These are phyloP conservation scores for Lepidium africanum DNA, from an alignment of 345 rosid genomes.

Conservation along the genomic window DNA sequence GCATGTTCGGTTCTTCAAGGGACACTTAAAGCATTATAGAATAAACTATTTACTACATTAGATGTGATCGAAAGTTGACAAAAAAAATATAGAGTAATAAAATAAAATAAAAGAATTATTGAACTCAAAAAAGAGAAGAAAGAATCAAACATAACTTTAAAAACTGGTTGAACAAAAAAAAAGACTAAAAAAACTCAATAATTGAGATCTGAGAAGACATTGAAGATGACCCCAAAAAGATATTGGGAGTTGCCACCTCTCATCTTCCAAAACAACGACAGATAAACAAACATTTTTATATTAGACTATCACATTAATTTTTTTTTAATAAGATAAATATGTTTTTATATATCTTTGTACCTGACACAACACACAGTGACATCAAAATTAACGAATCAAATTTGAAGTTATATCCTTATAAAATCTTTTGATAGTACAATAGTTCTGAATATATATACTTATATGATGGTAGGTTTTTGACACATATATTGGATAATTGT, in stretches of 20 bases:
- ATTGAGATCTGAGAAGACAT: constrained; percentile 27
- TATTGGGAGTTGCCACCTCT: constrained; percentile 31
- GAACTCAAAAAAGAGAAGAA: constrained; percentile 12
- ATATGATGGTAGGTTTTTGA: background rate
- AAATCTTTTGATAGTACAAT: background rate
- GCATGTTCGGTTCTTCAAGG: constrained; percentile 7
- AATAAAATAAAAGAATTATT: background rate
- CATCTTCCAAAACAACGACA: constrained; percentile 23
- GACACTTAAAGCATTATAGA: constrained; percentile 11
- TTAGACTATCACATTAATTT: background rate
- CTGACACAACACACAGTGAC: constrained; percentile 13
- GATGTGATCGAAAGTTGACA: constrained; percentile 15
- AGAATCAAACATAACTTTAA: constrained; percentile 26
- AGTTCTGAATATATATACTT: background rate
- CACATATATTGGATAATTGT: too few species aligned
- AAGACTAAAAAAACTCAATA: constrained; percentile 12
- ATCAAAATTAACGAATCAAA: background rate
- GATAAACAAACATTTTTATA: constrained; percentile 4
- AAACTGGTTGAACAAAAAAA: background rate
- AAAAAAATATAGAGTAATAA: background rate
- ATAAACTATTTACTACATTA: background rate
- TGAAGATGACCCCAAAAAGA: constrained; percentile 29
- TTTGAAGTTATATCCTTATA: background rate
- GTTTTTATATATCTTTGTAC: background rate
- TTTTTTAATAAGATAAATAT: background rate